Percentiles rank a stretch among this genome's conserved stretches.
phyloP scores from a whole-genome alignment of 257 asterid species.

The Solanum tarapatanum region DNA sequence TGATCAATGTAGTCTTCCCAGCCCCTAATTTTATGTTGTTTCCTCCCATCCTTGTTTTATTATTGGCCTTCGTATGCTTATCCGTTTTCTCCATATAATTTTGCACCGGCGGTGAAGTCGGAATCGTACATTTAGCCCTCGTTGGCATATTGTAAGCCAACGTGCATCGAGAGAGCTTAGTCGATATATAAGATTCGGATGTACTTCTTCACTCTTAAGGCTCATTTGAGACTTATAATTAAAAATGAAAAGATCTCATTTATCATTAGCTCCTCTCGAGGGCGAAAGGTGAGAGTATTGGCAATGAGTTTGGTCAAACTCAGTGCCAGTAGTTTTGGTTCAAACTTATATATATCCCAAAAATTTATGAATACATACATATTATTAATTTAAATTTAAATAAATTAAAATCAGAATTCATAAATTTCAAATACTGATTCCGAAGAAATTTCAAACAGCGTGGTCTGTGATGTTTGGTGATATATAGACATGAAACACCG shows the following conservation, averaged over 20 bases:
- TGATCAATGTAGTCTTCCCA: background rate
- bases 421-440: background rate
- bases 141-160: background rate
- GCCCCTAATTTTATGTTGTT: background rate
- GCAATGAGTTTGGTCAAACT: no score
- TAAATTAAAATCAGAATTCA: background rate
- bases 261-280: background rate
- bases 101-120: background rate
- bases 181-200: background rate
- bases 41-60: background rate
- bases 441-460: constrained; percentile 19
- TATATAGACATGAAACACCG: constrained; percentile 3
- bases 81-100: no score
- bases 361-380: background rate
- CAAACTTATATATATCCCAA: background rate
- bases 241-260: background rate
- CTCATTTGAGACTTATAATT: background rate
- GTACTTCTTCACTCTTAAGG: background rate
- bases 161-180: background rate
- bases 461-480: constrained; percentile 15
- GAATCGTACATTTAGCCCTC: background rate
- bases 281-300: background rate
- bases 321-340: background rate
- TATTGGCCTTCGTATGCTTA: no score
- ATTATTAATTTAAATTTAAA: background rate